These are phyloP conservation scores for Dicorynia guianensis DNA, from an alignment of 306 rosid species.

Conservation along the genomic window DNA sequence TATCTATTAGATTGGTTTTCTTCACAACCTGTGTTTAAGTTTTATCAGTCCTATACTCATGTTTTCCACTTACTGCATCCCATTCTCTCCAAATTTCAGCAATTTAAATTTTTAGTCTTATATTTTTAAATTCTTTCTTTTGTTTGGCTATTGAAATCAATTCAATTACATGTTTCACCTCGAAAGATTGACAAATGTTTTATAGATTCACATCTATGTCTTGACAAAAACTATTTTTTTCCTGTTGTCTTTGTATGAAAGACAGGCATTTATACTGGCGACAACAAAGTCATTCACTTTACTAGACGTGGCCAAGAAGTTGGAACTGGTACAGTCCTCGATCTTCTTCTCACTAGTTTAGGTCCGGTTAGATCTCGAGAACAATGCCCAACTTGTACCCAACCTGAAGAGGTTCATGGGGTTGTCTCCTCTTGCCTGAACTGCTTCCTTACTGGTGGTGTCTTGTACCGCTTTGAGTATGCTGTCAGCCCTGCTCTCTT, in stretches of 20 bases:
- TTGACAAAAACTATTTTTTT: neutral
- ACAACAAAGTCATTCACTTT: slow-evolving; percentile 83
- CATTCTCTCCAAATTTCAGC: neutral
- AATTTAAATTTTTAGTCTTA: neutral
- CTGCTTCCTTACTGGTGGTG: slow-evolving; percentile 89
- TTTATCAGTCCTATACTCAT: neutral
- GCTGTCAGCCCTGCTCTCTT: slow-evolving; percentile 74
- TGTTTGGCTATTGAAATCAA: slow-evolving; percentile 24
- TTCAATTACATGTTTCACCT: neutral
- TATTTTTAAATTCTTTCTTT: neutral
- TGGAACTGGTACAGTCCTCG: slow-evolving; percentile 87
- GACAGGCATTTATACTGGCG: slow-evolving; percentile 82
- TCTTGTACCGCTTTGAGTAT: slow-evolving; percentile 86
- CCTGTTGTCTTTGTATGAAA: neutral
- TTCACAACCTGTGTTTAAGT: slow-evolving; percentile 22
- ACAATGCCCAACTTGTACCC: slow-evolving; percentile 64
- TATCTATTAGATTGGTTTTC: neutral
- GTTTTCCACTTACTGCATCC: neutral
- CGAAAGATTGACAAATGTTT: neutral
- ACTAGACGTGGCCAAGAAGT: slow-evolving; percentile 96
- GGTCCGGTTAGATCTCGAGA: slow-evolving; percentile 61
- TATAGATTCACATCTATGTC: neutral
- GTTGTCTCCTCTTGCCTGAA: slow-evolving; percentile 81
- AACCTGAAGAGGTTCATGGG: slow-evolving; percentile 58
- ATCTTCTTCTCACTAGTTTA: slow-evolving; percentile 79